phyloP scores from a whole-genome alignment of 192 early-diverging fungal species.

The Funneliformis mosseae region DNA sequence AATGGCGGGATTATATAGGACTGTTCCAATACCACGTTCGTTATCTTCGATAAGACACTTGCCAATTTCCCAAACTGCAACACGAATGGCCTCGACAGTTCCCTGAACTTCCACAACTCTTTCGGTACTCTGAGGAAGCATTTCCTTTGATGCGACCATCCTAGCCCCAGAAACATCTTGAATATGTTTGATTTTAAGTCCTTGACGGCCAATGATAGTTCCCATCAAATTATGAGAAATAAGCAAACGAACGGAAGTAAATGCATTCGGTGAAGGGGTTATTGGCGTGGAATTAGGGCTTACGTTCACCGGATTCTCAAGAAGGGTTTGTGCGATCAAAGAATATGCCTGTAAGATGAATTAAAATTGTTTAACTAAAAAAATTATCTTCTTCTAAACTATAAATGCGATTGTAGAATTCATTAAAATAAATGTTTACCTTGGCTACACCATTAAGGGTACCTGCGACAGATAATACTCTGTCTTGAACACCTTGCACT shows the following conservation, averaged over 20 bases:
- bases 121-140: conserved; percentile 92
- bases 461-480: conserved; percentile 76
- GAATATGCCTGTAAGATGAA: conserved; percentile 69
- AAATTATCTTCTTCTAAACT: conserved; percentile 43
- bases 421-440: conserved; percentile 53
- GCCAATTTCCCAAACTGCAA: conserved; percentile 85
- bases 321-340: conserved; percentile 74
- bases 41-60: conserved; percentile 83
- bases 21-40: conserved; percentile 80
- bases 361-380: not conserved
- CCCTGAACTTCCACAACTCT: conserved; percentile 89
- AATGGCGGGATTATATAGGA: conserved; percentile 80
- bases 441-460: conserved; percentile 72
- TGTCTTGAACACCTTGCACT: conserved; percentile 84
- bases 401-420: conserved; percentile 14
- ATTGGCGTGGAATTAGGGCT: conserved; percentile 58
- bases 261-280: conserved; percentile 47
- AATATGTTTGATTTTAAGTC: conserved; percentile 93
- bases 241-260: conserved; percentile 78
- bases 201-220: conserved; percentile 91
- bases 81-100: conserved; percentile 77
- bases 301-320: conserved; percentile 71
- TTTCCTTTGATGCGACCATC: conserved; percentile 87
- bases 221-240: conserved; percentile 92
- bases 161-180: conserved; percentile 88